Base-by-base conservation (phyloP, 2,329 filamentous ascomycete species). In the Colletotrichum sp. region DNA sequence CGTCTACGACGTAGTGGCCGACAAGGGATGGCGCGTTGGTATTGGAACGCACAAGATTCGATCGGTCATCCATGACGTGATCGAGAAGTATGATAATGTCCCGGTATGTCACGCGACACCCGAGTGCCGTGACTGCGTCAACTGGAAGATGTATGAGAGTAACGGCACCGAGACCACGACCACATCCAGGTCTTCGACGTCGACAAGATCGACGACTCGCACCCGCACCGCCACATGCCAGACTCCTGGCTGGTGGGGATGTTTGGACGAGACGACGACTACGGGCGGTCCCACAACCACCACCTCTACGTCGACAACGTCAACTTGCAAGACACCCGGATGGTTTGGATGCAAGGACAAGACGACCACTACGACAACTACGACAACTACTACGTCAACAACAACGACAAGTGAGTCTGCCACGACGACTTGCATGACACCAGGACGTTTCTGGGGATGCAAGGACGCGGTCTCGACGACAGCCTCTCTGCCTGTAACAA, bases 141-240 rank as follows among this genome's bases (percentile, higher is more conserved):
- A 94, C 72, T 99, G 97, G 97, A 98, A 98, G 81, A 98, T 96
- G 88, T 98, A 95, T 82, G 94, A 96, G 84, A 98, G 96, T 83
- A 98, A 98, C 82, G 94, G 94, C 34, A 97, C 95, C 3, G 94
- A 96, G 78, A 90, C 89, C 2, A 95, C 93, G 0, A 94, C 93
- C 1, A 92, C 92, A 0, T 89, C 91, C 3, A 88, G 87, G 5
- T 88, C 88, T 3, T 88, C 87, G 6, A 89, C 88, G 3, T 88
- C 87, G 6, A 89, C 90, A 1, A 90, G 90, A 2, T 89, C 90
- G 2, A 89, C 89, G 4, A 92, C 91, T 4, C 90, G 90, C 59
- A 94, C 92, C 5, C 90, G 95, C 61, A 98, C 96, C 0, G 92
- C 93, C 71, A 98, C 95, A 0, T 98, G 96, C 86, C 91, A 97